Percentiles rank a stretch among this genome's conserved stretches.
phyloP scores from a whole-genome alignment of 2,329 filamentous ascomycete genomes.

The Byssoonygena ceratinophila region DNA sequence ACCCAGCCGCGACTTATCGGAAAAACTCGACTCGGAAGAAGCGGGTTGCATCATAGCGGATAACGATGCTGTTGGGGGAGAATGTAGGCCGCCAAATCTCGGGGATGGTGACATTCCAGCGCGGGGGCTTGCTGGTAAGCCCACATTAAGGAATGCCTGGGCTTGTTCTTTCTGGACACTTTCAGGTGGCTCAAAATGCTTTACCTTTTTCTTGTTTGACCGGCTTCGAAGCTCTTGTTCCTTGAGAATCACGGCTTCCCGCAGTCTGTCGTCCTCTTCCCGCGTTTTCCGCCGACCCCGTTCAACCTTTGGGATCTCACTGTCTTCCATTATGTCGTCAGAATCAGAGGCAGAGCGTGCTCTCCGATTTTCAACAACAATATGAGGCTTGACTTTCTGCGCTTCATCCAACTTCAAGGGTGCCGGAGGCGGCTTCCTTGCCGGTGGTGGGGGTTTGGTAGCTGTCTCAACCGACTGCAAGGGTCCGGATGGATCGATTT shows the following conservation, averaged over 20 bases:
- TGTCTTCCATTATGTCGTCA: conserved; percentile 62
- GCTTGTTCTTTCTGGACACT: conserved; percentile 15
- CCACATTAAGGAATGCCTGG: conserved; percentile 31
- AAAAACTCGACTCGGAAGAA: conserved; percentile 24
- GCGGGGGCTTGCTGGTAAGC: conserved; percentile 14
- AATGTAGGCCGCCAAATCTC: conserved; percentile 11
- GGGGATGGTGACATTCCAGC: conserved; percentile 3
- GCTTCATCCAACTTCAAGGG: conserved; percentile 59
- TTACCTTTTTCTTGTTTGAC: conserved; percentile 60
- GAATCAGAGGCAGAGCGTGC: conserved; percentile 75
- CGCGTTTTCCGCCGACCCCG: conserved; percentile 73
- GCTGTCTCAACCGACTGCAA: too few relatives aligned
- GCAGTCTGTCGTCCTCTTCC: conserved; percentile 73
- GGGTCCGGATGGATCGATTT: background rate
- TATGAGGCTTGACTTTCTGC: conserved; percentile 35
- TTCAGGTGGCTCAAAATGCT: conserved; percentile 43
- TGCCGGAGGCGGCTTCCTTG: conserved; percentile 73
- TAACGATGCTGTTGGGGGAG: conserved; percentile 24
- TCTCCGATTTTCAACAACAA: conserved; percentile 36
- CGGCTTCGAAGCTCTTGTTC: conserved; percentile 61
- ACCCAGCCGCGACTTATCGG: conserved; percentile 26
- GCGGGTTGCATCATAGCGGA: conserved; percentile 14
- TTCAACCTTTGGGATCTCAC: conserved; percentile 46
- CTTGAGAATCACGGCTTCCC: conserved; percentile 56
- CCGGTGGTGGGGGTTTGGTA: conserved; percentile 45